These are phyloP conservation scores for Sporobolomyces pararoseus DNA, from an alignment of 768 basidiomycete genomes.

Conservation along the genomic window DNA sequence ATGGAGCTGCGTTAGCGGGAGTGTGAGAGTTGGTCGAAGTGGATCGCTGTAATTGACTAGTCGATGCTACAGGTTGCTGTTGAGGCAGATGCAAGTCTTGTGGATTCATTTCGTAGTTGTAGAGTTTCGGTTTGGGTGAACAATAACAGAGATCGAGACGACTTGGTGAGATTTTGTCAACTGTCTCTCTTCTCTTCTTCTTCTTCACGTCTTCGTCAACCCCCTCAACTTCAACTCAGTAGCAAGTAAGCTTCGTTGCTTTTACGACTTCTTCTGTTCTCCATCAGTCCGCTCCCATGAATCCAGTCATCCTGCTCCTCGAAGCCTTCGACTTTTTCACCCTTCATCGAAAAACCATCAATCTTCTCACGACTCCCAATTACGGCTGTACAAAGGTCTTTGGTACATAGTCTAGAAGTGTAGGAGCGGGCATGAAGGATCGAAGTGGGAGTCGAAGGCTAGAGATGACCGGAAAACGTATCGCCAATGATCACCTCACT, in stretches of 20 bases:
- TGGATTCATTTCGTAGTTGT: constrained; percentile 25
- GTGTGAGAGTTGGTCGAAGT: no score
- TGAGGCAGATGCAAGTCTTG: constrained; percentile 28
- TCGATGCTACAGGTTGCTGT: constrained; percentile 11
- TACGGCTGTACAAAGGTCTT: no score
- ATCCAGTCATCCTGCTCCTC: no score
- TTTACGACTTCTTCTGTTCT: not conserved
- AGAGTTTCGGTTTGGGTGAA: no score
- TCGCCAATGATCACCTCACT: no score
- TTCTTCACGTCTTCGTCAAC: constrained; percentile 11
- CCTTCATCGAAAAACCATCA: not conserved
- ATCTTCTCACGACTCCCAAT: no score
- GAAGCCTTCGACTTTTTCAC: not conserved
- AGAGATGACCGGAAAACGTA: no score
- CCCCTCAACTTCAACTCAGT: constrained; percentile 17
- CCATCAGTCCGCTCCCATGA: not conserved
- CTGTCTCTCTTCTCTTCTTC: not conserved
- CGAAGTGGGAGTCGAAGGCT: no score
- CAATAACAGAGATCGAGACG: not conserved
- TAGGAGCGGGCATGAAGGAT: no score
- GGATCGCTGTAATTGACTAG: not conserved
- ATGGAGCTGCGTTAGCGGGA: not conserved
- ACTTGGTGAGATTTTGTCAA: not conserved
- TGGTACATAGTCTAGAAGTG: not conserved
- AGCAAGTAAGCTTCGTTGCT: constrained; percentile 4